These are phyloP conservation scores for Monilinia vaccinii-corymbosi DNA, from an alignment of 2,329 filamentous ascomycete species.

Conservation along the genomic window DNA sequence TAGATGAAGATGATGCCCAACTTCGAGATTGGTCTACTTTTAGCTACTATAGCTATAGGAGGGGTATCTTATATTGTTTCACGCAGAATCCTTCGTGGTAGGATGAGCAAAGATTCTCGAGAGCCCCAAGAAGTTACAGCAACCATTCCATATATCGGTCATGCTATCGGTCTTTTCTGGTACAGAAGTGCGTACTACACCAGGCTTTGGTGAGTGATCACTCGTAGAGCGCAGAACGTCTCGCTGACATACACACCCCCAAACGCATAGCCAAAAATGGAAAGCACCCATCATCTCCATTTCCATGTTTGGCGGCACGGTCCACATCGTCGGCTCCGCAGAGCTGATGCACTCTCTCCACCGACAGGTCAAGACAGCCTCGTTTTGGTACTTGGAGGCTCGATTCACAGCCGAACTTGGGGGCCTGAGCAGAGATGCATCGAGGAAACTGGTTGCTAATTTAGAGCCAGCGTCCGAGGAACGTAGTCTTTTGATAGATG, in stretches of 20 bases:
- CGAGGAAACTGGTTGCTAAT: neutral
- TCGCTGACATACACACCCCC: neutral
- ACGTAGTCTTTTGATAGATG: neutral
- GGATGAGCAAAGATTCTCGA: neutral
- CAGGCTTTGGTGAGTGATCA: neutral
- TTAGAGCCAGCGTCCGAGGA: neutral
- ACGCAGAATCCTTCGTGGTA: neutral
- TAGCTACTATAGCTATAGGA: neutral
- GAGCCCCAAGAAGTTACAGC: neutral
- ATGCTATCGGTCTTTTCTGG: neutral
- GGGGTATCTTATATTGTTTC: neutral
- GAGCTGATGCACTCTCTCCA: neutral
- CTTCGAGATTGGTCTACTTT: neutral
- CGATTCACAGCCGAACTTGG: neutral
- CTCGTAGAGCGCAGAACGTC: neutral
- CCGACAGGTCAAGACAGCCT: neutral
- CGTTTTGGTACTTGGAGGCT: neutral
- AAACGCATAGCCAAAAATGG: neutral
- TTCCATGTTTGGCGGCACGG: neutral
- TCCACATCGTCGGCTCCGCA: neutral
- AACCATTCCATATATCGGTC: constrained; percentile 1
- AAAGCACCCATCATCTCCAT: constrained; percentile 3
- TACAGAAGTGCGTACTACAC: constrained; percentile 1
- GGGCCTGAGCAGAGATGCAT: neutral
- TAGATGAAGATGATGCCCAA: neutral